Evolutionary conservation across 139 green algal genomes (phyloP).

Genomic region (Chlamydomonas urium): DNA sequence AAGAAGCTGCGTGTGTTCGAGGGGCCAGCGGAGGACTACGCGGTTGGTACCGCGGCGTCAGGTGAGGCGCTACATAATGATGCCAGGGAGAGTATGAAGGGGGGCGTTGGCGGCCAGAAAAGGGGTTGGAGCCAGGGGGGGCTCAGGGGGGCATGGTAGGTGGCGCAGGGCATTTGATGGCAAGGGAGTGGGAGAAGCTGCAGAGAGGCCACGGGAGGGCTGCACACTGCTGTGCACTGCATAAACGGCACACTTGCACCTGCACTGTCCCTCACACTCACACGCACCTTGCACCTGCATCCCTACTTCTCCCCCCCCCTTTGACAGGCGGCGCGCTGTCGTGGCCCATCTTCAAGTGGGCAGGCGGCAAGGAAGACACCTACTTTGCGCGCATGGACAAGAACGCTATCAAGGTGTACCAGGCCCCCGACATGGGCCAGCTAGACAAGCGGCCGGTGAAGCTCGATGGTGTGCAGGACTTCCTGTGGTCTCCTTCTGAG

Average conservation of each 20-base stretch:
- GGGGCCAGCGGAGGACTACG: conserved; percentile 27
- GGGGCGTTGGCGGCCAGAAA: no score
- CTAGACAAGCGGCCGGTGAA: conserved; percentile 93
- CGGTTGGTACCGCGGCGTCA: conserved; percentile 22
- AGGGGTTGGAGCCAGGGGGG: no score
- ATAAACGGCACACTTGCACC: no score
- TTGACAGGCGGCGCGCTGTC: conserved; percentile 56
- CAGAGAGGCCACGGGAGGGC: no score
- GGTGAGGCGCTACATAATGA: not conserved
- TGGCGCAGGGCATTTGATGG: no score
- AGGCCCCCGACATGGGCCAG: conserved; percentile 77
- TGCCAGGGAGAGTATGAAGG: no score
- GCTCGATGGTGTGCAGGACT: conserved; percentile 85
- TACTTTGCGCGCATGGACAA: conserved; percentile 86
- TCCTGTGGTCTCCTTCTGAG: conserved; percentile 86
- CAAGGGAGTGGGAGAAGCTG: no score
- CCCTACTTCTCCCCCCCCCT: no score
- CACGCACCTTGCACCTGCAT: no score
- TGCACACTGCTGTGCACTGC: no score
- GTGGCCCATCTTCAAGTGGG: conserved; percentile 95
- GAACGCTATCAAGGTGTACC: conserved; percentile 79
- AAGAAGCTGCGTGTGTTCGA: conserved; percentile 61
- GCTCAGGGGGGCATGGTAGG: no score
- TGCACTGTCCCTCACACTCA: no score
- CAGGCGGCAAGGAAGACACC: conserved; percentile 64